Conservation (phyloP, 2,329 filamentous ascomycete species). For the Ophiostoma himal-ulmi region DNA sequence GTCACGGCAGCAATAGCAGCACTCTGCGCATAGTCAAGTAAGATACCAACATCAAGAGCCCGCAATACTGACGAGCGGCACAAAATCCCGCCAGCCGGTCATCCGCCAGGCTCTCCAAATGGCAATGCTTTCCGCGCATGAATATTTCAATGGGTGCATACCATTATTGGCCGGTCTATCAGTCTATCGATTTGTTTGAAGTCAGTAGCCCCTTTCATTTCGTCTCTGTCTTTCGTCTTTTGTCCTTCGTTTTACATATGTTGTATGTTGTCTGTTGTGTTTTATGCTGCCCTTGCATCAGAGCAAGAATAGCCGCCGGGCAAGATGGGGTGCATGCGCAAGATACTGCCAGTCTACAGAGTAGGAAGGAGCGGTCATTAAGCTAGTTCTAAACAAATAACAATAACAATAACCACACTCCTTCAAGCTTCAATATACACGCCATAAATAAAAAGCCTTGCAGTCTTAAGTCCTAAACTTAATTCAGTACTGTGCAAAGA, state of each 20-base stretch:
- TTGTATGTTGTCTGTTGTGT: neutral
- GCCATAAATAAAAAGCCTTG: neutral
- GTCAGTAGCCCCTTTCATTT: neutral
- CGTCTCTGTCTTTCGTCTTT: neutral
- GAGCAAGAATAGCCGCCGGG: constrained; percentile 1
- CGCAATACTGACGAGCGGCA: neutral
- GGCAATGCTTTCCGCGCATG: neutral
- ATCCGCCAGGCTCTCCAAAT: neutral
- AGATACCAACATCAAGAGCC: neutral
- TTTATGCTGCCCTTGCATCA: neutral
- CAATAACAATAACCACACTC: neutral
- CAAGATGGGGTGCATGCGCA: neutral
- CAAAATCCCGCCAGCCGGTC: neutral
- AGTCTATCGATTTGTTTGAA: neutral
- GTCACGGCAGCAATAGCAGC: neutral
- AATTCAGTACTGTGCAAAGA: neutral
- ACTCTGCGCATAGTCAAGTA: neutral
- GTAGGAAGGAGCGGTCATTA: neutral
- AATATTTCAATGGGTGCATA: neutral
- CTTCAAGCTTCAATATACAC: neutral
- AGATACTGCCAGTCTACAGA: neutral
- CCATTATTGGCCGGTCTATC: neutral
- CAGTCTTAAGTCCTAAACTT: neutral
- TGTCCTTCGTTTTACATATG: neutral
- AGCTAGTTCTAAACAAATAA: neutral